Base-by-base conservation (phyloP, 2,329 filamentous ascomycete species). In the Alternaria sp. region DNA sequence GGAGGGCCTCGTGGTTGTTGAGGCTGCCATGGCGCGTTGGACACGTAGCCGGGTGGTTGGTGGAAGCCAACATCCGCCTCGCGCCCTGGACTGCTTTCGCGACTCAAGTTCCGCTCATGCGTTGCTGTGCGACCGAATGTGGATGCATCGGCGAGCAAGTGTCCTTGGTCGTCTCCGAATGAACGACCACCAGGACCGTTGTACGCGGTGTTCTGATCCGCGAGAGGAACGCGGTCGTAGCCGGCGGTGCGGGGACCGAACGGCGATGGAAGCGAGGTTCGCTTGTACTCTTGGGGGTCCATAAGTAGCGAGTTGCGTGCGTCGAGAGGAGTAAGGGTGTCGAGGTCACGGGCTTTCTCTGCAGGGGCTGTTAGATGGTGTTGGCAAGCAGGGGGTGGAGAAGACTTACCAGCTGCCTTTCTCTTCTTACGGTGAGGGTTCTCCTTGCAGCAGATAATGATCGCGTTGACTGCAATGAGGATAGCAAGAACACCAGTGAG, bases 381-480 rank as follows among this genome's bases (percentile, higher is more conserved):
- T 59, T 66, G 49, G 51, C 4, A 5, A 4, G 28, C 23, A 36
- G 36, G 32, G n/a, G 32, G 9, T 8, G 36, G 15, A 11, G 25
- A 9, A 47, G 57, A 84, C 90, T 88, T 91, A 93, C 93, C 93
- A 79, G 93, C 89, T 82, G 95, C 92, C 87, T 96, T 97, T 81
- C 93, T 90, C 75, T 90, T 90, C 85, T 91, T 91, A 68, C 91
- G 89, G 81, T 98, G 95, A 5, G 95, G 94, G 83, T 98, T 98
- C 82, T 93, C 88, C 78, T 91, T 91, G 86, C 89, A 89, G 81
- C 90, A 93, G 56, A 89, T 87, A 72, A 93, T 91, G 76, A 97
- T 88, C 50, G 93, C 93, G 76, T 98, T 98, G 83, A 94, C 92
- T 11, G 88, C 87, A 71, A 99, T 97, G 28, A 98, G 85, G 55